A percentile compares a stretch with the other conserved stretches of the same genome.
These are phyloP conservation scores for Clavariopsis aquatica DNA, from an alignment of 495 filamentous ascomycete genomes.

Conservation along the genomic window DNA sequence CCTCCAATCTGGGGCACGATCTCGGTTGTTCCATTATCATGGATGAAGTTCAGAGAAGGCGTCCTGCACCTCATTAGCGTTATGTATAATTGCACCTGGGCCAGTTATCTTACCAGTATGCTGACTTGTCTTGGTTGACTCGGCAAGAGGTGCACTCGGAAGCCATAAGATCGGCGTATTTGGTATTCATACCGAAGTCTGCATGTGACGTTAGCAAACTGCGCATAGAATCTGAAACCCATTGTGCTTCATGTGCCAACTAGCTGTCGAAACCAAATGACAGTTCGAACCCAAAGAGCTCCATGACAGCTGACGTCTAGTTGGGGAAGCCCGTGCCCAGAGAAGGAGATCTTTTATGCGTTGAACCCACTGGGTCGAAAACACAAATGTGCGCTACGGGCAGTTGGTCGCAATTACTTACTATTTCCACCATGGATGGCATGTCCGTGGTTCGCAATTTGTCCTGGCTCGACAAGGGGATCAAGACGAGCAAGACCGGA, in stretches of 20 bases:
- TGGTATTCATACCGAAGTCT: slow-evolving; percentile 54
- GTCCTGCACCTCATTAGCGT: slow-evolving; percentile 22
- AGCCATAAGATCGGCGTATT: slow-evolving; percentile 48
- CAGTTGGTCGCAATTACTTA: slow-evolving; percentile 43
- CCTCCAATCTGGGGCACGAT: slow-evolving; percentile 58
- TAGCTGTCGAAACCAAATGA: slow-evolving; percentile 15
- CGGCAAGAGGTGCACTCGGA: slow-evolving; percentile 60
- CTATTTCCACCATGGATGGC: slow-evolving; percentile 56
- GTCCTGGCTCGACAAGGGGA: slow-evolving; percentile 54
- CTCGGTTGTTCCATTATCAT: slow-evolving; percentile 57
- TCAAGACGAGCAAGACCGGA: slow-evolving; percentile 63
- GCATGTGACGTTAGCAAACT: slow-evolving; percentile 4
- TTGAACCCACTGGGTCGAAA: slow-evolving; percentile 11
- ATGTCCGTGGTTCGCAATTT: slow-evolving; percentile 54
- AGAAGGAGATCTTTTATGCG: slow-evolving; percentile 23
- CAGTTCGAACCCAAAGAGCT: slow-evolving; percentile 11
- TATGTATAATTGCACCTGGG: neutral
- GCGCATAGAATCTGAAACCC: slow-evolving; percentile 2
- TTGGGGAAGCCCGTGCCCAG: slow-evolving; percentile 8
- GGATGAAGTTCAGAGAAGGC: slow-evolving; percentile 59
- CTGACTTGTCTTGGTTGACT: slow-evolving; percentile 61
- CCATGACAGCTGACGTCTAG: slow-evolving; percentile 2
- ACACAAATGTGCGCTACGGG: slow-evolving; percentile 2
- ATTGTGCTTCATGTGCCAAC: slow-evolving; percentile 18
- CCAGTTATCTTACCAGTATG: slow-evolving; percentile 55